These are phyloP conservation scores for Pseudocercospora fijiensis DNA, from an alignment of 2,329 filamentous ascomycete species.

Conservation along the genomic window DNA sequence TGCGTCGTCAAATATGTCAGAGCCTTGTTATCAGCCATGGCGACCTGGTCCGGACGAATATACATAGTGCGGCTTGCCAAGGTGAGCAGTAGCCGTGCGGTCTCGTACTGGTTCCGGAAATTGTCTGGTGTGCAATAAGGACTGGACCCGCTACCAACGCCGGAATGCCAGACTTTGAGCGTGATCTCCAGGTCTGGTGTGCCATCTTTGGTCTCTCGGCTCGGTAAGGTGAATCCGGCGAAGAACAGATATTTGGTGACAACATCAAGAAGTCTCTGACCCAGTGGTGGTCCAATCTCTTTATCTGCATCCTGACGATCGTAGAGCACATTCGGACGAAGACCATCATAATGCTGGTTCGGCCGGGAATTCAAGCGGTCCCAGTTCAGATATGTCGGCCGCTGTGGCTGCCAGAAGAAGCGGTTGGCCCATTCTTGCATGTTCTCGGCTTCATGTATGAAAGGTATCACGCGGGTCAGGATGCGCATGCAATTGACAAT, in stretches of 20 bases:
- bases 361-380: constrained; percentile 29
- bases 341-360: constrained; percentile 38
- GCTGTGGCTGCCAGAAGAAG: constrained; percentile 74
- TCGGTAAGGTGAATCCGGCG: constrained; percentile 79
- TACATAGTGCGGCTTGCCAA: constrained; percentile 93
- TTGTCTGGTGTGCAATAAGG: constrained; percentile 86
- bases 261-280: constrained; percentile 88
- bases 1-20: constrained; percentile 88
- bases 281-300: constrained; percentile 81
- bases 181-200: constrained; percentile 59
- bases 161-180: constrained; percentile 97
- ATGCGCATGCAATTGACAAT: constrained; percentile 95
- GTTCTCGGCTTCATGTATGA: constrained; percentile 84
- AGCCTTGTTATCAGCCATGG: constrained; percentile 76
- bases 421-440: constrained; percentile 82
- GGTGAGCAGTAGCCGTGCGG: constrained; percentile 80
- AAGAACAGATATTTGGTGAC: constrained; percentile 89
- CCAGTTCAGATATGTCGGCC: constrained; percentile 30
- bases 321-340: constrained; percentile 50
- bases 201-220: constrained; percentile 29
- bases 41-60: constrained; percentile 73
- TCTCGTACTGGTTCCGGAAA: constrained; percentile 89
- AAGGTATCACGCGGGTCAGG: constrained; percentile 84
- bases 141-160: constrained; percentile 89
- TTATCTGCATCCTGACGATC: constrained; percentile 47